Conservation (phyloP, 2,329 filamentous ascomycete genomes). For the Trichoderma cornu-damae region DNA sequence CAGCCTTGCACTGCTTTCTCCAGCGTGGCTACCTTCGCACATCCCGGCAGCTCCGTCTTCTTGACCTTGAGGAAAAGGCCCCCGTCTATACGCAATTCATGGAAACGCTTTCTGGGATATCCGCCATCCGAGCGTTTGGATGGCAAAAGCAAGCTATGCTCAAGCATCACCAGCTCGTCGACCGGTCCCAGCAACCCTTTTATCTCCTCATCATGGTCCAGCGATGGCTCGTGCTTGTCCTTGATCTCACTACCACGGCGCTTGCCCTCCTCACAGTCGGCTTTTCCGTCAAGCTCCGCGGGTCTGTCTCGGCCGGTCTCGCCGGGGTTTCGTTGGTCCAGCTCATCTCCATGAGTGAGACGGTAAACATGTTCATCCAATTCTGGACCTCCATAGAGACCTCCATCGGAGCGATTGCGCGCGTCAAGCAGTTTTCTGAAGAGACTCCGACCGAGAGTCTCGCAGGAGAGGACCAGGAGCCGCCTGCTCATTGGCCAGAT, state of each 20-base stretch:
- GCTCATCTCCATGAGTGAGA: slow-evolving; percentile 32
- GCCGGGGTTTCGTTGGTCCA: slow-evolving; percentile 33
- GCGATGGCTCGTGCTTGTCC: slow-evolving; percentile 49
- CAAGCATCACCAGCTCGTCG: slow-evolving; percentile 44
- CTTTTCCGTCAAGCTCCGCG: slow-evolving; percentile 38
- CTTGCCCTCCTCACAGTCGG: slow-evolving; percentile 44
- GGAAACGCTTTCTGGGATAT: slow-evolving; percentile 44
- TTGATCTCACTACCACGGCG: slow-evolving; percentile 45
- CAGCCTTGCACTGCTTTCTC: slow-evolving; percentile 40
- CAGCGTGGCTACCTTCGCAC: slow-evolving; percentile 40
- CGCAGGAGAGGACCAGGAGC: slow-evolving; percentile 20
- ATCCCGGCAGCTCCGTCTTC: slow-evolving; percentile 38
- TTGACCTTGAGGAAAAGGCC: slow-evolving; percentile 40
- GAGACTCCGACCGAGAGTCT: slow-evolving; percentile 29
- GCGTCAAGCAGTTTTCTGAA: slow-evolving; percentile 32
- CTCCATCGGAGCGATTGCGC: slow-evolving; percentile 33
- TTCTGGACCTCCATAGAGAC: slow-evolving; percentile 38
- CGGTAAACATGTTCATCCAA: slow-evolving; percentile 34
- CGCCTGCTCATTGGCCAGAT: slow-evolving; percentile 30
- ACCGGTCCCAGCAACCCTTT: slow-evolving; percentile 51
- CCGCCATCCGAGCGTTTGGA: slow-evolving; percentile 50
- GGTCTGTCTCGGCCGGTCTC: slow-evolving; percentile 28
- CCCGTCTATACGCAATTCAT: slow-evolving; percentile 39
- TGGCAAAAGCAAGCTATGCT: slow-evolving; percentile 39
- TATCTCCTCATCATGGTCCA: slow-evolving; percentile 55